phyloP scores from a whole-genome alignment of 495 filamentous ascomycete species.

The Arthonia radiata region DNA sequence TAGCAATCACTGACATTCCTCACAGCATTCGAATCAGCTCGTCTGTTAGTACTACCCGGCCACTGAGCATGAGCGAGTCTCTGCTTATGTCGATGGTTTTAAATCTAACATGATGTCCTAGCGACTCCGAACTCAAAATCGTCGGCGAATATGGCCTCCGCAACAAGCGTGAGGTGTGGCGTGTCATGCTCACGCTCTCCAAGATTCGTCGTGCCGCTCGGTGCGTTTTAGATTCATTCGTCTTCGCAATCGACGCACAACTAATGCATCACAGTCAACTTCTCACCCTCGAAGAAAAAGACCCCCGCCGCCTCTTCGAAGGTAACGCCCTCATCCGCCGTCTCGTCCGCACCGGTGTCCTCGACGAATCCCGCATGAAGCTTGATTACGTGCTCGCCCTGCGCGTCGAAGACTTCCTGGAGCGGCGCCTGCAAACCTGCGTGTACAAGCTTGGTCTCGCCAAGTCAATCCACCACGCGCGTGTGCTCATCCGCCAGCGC shows the following conservation, averaged over 20 bases:
- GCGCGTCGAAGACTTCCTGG: slow-evolving; percentile 95
- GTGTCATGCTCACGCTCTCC: slow-evolving; percentile 94
- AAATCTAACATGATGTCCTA: slow-evolving; percentile 24
- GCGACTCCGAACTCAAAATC: slow-evolving; percentile 96
- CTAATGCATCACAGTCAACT: slow-evolving; percentile 45
- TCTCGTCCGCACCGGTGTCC: slow-evolving; percentile 97
- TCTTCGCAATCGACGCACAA: slow-evolving; percentile 1
- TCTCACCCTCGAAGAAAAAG: slow-evolving; percentile 98
- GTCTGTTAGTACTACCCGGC: slow-evolving; percentile 89
- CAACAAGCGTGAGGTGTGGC: slow-evolving; percentile 99
- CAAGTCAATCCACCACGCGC: slow-evolving; percentile 99
- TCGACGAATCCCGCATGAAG: slow-evolving; percentile 99
- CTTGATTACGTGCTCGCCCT: slow-evolving; percentile 99
- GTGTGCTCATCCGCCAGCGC: slow-evolving; percentile 95
- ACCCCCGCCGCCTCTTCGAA: slow-evolving; percentile 99
- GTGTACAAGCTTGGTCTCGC: slow-evolving; percentile 99
- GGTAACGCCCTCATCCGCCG: slow-evolving; percentile 99
- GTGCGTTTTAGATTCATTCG: slow-evolving; percentile 28
- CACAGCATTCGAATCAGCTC: slow-evolving; percentile 84
- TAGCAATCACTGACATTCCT: not conserved
- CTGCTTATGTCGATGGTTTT: slow-evolving; percentile 66
- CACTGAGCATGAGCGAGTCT: slow-evolving; percentile 97
- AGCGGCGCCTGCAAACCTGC: slow-evolving; percentile 96
- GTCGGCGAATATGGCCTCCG: slow-evolving; percentile 97
- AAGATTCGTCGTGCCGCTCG: slow-evolving; percentile 99